phyloP scores from a whole-genome alignment of 176 grass and related monocot genomes.

The Pontederia crassipes region DNA sequence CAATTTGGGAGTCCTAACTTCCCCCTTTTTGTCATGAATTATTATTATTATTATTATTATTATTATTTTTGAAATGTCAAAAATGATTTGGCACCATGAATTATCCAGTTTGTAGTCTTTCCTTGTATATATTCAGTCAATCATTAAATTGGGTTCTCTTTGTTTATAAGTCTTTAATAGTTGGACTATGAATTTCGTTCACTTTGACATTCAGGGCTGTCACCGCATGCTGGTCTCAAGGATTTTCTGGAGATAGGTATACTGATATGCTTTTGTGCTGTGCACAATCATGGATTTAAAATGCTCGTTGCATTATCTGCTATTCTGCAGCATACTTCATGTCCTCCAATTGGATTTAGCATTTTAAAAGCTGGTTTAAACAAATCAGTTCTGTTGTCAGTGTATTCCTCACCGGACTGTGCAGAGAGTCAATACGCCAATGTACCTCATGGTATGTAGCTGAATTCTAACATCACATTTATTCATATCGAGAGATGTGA shows the following conservation, averaged over 20 bases:
- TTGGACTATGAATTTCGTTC: not conserved
- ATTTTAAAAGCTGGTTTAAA: slow-evolving; percentile 90
- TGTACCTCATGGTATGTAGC: slow-evolving; percentile 57
- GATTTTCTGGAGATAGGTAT: slow-evolving; percentile 81
- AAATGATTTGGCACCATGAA: no score
- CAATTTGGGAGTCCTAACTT: no score
- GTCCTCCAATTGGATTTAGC: slow-evolving; percentile 80
- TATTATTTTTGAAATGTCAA: no score
- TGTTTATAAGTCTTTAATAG: slow-evolving; percentile 9
- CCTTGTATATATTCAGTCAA: no score
- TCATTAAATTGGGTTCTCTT: not conserved
- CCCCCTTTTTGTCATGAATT: no score
- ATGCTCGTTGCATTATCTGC: slow-evolving; percentile 90
- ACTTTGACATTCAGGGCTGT: slow-evolving; percentile 46
- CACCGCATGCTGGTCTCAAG: slow-evolving; percentile 45
- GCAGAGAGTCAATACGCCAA: slow-evolving; percentile 28
- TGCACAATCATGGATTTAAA: slow-evolving; percentile 95
- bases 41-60: no score
- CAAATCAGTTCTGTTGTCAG: slow-evolving; percentile 86
- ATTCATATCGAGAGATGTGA: not conserved
- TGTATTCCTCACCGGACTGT: slow-evolving; percentile 65
- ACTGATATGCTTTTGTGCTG: slow-evolving; percentile 82
- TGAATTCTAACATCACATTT: not conserved
- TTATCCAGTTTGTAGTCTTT: no score
- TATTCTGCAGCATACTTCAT: slow-evolving; percentile 80